Evolutionary conservation across 441 rosid species (phyloP).

Genomic region (Mallotus japonicus): DNA sequence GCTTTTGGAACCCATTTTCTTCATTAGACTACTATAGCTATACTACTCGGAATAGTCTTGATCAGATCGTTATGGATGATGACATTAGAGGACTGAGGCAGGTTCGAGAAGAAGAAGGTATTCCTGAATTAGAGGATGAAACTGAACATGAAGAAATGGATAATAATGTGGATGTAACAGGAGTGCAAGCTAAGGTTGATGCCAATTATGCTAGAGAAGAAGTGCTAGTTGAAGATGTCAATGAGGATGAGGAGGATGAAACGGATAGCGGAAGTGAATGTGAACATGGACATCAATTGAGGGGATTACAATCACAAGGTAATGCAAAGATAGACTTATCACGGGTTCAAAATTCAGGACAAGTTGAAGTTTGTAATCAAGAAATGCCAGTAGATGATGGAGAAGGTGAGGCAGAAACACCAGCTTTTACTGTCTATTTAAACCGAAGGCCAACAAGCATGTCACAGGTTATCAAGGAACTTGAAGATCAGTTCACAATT

Average conservation of each 20-base stretch:
- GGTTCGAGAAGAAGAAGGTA: conserved; percentile 97
- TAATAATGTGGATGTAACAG: conserved; percentile 29
- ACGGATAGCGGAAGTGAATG: conserved; percentile 44
- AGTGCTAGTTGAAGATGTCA: conserved; percentile 79
- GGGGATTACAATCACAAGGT: conserved; percentile 41
- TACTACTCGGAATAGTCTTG: conserved; percentile 51
- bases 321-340: conserved; percentile 44
- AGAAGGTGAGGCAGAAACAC: conserved; percentile 51
- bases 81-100: conserved; percentile 78
- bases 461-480: conserved; percentile 91
- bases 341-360: conserved; percentile 45
- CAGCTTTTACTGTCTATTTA: conserved; percentile 89
- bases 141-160: conserved; percentile 55
- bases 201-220: conserved; percentile 48
- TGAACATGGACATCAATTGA: conserved; percentile 27
- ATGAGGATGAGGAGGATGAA: conserved; percentile 44
- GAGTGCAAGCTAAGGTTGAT: conserved; percentile 34
- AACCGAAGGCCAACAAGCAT: conserved; percentile 91
- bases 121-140: conserved; percentile 93
- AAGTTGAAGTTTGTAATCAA: conserved; percentile 55
- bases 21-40: conserved; percentile 80
- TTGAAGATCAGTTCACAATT: conserved; percentile 70
- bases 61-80: conserved; percentile 66
- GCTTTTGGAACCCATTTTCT: conserved; percentile 97
- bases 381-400: conserved; percentile 49